phyloP scores from a whole-genome alignment of 495 filamentous ascomycete species.

The Pyrenula aspistea region DNA sequence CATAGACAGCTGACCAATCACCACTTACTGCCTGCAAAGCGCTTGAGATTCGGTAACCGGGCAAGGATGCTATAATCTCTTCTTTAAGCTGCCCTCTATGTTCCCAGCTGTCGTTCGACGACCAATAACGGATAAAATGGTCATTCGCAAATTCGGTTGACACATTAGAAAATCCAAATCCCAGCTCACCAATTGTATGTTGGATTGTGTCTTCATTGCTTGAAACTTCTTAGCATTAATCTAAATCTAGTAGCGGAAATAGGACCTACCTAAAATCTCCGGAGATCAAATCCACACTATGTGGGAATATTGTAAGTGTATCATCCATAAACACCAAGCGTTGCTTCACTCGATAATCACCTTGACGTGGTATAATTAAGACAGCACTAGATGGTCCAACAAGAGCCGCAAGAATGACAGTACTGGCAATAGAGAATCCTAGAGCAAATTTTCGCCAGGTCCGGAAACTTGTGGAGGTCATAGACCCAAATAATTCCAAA shows the following conservation, averaged over 20 bases:
- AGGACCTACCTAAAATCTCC: background rate
- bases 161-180: background rate
- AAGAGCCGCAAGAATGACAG: constrained; percentile 6
- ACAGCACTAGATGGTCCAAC: constrained; percentile 14
- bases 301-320: background rate
- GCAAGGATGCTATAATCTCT: background rate
- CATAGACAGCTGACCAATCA: background rate
- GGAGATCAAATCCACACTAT: background rate
- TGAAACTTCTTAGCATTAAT: background rate
- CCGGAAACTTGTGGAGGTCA: background rate
- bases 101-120: background rate
- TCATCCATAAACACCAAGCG: background rate
- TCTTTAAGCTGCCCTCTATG: background rate
- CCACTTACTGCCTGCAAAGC: background rate
- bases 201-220: background rate
- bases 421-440: background rate
- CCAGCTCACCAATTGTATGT: background rate
- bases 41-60: background rate
- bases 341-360: background rate
- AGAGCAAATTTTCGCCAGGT: background rate
- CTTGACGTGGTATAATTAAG: constrained; percentile 7
- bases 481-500: constrained; percentile 10
- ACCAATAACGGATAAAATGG: background rate
- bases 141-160: background rate
- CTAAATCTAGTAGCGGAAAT: background rate